phyloP scores from a whole-genome alignment of 495 filamentous ascomycete genomes.

The Parachaetomium inaequale region DNA sequence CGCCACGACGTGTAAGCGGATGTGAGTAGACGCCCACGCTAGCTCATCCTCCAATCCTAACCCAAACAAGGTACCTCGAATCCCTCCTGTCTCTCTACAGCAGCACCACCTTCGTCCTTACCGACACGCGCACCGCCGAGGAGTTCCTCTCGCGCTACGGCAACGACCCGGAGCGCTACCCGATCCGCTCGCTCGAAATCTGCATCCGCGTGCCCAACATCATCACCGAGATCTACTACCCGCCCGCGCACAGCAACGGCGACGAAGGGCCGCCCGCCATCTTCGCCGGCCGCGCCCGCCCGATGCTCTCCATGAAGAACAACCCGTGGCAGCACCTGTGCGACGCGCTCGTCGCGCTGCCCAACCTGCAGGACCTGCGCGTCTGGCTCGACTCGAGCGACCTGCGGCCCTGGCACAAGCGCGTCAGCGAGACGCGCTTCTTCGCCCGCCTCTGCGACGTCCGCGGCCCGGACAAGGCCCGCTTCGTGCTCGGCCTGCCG shows the following conservation, averaged over 20 bases:
- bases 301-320: constrained; percentile 9
- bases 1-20: constrained; percentile 27
- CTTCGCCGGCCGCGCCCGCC: constrained; percentile 1
- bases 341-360: constrained; percentile 14
- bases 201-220: constrained; percentile 23
- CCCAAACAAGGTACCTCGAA: constrained; percentile 26
- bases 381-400: constrained; percentile 32
- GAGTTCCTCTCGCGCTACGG: constrained; percentile 22
- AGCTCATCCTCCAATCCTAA: not conserved
- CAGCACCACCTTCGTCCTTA: constrained; percentile 30
- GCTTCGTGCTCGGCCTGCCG: constrained; percentile 27
- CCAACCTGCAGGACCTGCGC: constrained; percentile 18
- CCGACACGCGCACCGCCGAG: constrained; percentile 20
- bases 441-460: constrained; percentile 20
- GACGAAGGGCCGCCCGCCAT: constrained; percentile 11
- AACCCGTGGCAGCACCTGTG: constrained; percentile 31
- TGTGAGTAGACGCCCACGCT: constrained; percentile 17
- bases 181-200: constrained; percentile 24
- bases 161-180: not conserved
- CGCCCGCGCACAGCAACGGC: not conserved
- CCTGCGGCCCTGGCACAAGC: constrained; percentile 30
- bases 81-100: constrained; percentile 24
- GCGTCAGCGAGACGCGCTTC: constrained; percentile 27
- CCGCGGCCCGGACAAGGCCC: not conserved
- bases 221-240: constrained; percentile 30